phyloP scores from a whole-genome alignment of 306 rosid genomes.

The Albizia julibrissin region DNA sequence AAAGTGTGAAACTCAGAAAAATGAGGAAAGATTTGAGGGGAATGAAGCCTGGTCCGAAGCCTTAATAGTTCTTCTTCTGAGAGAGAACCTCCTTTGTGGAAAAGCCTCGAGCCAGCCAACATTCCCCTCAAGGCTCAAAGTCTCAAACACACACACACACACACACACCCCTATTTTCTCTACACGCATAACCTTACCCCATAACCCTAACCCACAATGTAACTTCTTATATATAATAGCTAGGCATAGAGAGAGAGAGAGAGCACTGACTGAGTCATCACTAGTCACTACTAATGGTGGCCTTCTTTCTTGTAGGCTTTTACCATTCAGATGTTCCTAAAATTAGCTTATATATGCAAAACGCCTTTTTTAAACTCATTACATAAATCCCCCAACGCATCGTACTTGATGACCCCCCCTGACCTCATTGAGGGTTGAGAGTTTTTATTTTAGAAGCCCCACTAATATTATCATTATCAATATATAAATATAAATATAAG shows the following conservation, averaged over 20 bases:
- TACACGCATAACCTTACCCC: background rate
- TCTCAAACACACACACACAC: background rate
- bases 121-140: slow-evolving; percentile 66
- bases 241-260: background rate
- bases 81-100: slow-evolving; percentile 27
- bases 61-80: slow-evolving; percentile 38
- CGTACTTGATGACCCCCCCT: background rate
- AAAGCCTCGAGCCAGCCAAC: slow-evolving; percentile 96
- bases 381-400: slow-evolving; percentile 12
- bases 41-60: slow-evolving; percentile 96
- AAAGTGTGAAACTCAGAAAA: background rate
- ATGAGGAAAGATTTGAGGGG: slow-evolving; percentile 52
- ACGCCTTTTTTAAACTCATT: slow-evolving; percentile 37
- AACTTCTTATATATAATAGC: slow-evolving; percentile 40
- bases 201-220: slow-evolving; percentile 53
- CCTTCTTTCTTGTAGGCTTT: slow-evolving; percentile 14
- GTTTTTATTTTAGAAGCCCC: background rate
- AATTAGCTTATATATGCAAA: slow-evolving; percentile 47
- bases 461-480: background rate
- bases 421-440: background rate
- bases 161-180: background rate
- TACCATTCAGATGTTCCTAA: slow-evolving; percentile 43
- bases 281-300: slow-evolving; percentile 41
- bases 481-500: background rate
- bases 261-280: slow-evolving; percentile 49